phyloP scores from a whole-genome alignment of 169 alveolate species.

The Plasmodium vivax region DNA sequence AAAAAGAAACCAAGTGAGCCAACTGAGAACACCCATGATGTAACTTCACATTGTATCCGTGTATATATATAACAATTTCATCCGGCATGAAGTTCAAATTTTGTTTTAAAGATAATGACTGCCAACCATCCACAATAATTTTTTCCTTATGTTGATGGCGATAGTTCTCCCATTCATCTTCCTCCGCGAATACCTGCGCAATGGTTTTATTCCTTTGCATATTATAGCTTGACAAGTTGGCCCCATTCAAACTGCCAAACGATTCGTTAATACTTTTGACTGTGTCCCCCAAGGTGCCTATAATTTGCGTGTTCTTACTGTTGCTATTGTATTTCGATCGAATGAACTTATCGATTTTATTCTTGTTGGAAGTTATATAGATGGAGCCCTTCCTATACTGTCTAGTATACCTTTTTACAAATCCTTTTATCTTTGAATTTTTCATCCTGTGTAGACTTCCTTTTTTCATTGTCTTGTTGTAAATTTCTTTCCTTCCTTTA shows the following conservation, averaged over 20 bases:
- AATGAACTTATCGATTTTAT: slow-evolving; percentile 33
- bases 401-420: slow-evolving; percentile 29
- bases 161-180: slow-evolving; percentile 86
- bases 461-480: slow-evolving; percentile 41
- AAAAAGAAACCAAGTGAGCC: slow-evolving; percentile 86
- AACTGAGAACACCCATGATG: slow-evolving; percentile 86
- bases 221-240: slow-evolving; percentile 20
- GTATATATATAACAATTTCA: slow-evolving; percentile 89
- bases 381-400: slow-evolving; percentile 23
- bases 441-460: slow-evolving; percentile 11
- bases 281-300: slow-evolving; percentile 2
- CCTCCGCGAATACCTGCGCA: slow-evolving; percentile 82
- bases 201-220: slow-evolving; percentile 63
- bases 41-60: slow-evolving; percentile 89
- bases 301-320: slow-evolving; percentile 22
- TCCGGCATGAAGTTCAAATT: slow-evolving; percentile 82
- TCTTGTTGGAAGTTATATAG: slow-evolving; percentile 22
- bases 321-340: slow-evolving; percentile 36
- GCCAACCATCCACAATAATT: slow-evolving; percentile 82
- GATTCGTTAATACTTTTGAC: slow-evolving; percentile 34
- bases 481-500: slow-evolving; percentile 3
- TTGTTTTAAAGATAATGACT: slow-evolving; percentile 79
- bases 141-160: slow-evolving; percentile 75
- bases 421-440: slow-evolving; percentile 18
- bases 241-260: slow-evolving; percentile 24